Evolutionary conservation across 305 asterid genomes (phyloP).

Genomic region (Euphrasia arctica): DNA sequence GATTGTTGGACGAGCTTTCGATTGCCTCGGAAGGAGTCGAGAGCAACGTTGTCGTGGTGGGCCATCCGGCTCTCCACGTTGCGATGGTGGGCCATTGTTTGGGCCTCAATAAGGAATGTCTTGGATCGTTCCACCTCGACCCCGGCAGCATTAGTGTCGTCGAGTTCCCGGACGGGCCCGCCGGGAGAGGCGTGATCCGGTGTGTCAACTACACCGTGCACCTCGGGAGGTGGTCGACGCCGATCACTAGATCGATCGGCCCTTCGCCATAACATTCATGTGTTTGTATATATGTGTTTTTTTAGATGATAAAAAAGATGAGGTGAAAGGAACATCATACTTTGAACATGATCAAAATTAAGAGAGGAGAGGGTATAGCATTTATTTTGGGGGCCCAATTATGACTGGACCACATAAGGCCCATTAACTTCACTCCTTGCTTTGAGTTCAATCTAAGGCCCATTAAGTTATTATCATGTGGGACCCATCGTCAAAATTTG

Average conservation of each 20-base stretch:
- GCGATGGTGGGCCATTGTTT: conserved; percentile 84
- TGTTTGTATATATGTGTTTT: too few species aligned
- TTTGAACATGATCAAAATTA: too few species aligned
- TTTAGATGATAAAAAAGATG: too few species aligned
- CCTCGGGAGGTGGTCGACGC: conserved; percentile 90
- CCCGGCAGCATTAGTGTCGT: conserved; percentile 80
- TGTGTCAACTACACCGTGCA: conserved; percentile 96
- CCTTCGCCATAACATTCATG: too few species aligned
- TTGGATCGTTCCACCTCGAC: conserved; percentile 81
- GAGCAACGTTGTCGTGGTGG: conserved; percentile 56
- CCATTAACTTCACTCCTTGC: too few species aligned
- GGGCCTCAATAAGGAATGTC: conserved; percentile 65
- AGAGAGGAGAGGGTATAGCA: too few species aligned
- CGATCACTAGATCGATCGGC: conserved; percentile 61
- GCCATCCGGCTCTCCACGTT: conserved; percentile 70
- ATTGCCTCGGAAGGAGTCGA: conserved; percentile 38
- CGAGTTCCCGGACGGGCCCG: conserved; percentile 81
- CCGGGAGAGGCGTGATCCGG: conserved; percentile 61
- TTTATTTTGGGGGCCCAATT: too few species aligned
- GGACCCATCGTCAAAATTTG: too few species aligned
- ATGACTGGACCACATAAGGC: too few species aligned
- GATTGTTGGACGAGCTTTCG: conserved; percentile 50
- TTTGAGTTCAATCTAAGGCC: too few species aligned
- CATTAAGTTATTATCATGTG: too few species aligned
- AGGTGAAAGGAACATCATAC: too few species aligned